Evolutionary conservation across 1,284 basidiomycete genomes (phyloP), one percentile per base, ranked within the genome.

Genomic region (Microstroma glucosiphilum): DNA sequence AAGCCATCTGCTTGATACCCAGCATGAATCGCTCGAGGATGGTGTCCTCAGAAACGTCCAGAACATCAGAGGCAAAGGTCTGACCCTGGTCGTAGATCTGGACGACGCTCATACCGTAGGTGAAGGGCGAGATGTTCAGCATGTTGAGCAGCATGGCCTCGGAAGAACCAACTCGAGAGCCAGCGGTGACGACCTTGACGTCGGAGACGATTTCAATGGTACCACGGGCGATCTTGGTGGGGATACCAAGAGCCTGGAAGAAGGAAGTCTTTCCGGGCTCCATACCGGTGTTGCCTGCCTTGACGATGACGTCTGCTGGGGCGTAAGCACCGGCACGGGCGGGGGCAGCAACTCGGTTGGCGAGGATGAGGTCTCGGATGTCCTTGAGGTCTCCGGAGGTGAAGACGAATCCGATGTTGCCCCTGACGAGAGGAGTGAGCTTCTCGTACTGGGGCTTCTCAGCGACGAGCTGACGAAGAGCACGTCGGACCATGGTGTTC

Each of bases 401-500:
- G 87, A 98, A 99, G 81, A 99, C 94, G 85, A 98, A 99, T 67
- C 94, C 94, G 75, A 99, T 90, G 87, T 99, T 99, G 74, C 92
- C 93, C 82, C 85, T 90, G 84, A 99, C 85, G 85, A 90, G 87
- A 70, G 93, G 94, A 69, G 98, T 87, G 81, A 99, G 87, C 81
- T 88, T 89, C 85, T 99, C 94, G 85, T 89, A 93, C 80, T 92
- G 88, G 68, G 96, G 94, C 84, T 84, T 86, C 80, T 97, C 94
- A 72, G 85, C 67, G 78, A 97, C 85, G 82, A 97, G 87, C 80
- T 88, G 85, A 75, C 94, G 92, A 72, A 99, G 86, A 65, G 92
- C 94, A 80, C 94, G 92, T 83, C 94, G 91, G 78, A 97, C 93
- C 96, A 98, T 97, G 81, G 96, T 99, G 88, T 99, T 99, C 85